A percentile compares a stretch with the other conserved stretches of the same genome.
Evolutionary conservation across 2,329 filamentous ascomycete genomes (phyloP).

Genomic region (Fusarium buxicola): DNA sequence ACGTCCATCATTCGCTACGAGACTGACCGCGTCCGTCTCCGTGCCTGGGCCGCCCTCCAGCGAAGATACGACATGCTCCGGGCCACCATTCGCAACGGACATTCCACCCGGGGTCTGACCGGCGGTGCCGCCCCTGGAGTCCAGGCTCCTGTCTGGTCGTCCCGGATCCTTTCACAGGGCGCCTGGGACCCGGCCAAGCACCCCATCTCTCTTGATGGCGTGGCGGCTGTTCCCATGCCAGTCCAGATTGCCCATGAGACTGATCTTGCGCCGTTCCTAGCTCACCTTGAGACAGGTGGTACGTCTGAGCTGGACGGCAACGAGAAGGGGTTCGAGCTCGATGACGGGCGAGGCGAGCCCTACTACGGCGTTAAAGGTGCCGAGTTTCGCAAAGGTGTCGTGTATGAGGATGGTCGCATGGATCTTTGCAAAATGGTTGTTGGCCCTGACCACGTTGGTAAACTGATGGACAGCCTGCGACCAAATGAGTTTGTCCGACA

Average conservation of each 20-base stretch:
- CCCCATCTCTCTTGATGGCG: slow-evolving; percentile 49
- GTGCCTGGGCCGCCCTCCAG: slow-evolving; percentile 52
- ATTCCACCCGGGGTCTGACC: slow-evolving; percentile 42
- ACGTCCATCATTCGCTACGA: slow-evolving; percentile 54
- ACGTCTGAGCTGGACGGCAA: slow-evolving; percentile 43
- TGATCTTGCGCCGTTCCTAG: slow-evolving; percentile 51
- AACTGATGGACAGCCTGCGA: slow-evolving; percentile 62
- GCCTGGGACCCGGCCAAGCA: slow-evolving; percentile 48
- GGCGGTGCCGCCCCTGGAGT: slow-evolving; percentile 50
- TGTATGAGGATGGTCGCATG: slow-evolving; percentile 64
- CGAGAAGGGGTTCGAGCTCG: slow-evolving; percentile 46
- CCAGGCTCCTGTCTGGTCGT: slow-evolving; percentile 49
- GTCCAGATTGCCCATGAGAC: slow-evolving; percentile 47
- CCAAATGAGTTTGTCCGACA: slow-evolving; percentile 61
- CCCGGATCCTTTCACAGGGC: slow-evolving; percentile 50
- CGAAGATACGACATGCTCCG: slow-evolving; percentile 50
- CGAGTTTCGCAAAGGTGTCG: slow-evolving; percentile 54
- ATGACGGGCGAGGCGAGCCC: slow-evolving; percentile 53
- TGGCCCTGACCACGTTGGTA: slow-evolving; percentile 62
- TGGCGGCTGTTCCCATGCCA: slow-evolving; percentile 51
- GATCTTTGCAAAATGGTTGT: slow-evolving; percentile 68
- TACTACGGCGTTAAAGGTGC: slow-evolving; percentile 51
- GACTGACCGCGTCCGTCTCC: slow-evolving; percentile 51
- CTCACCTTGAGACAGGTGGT: slow-evolving; percentile 48
- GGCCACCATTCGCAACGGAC: slow-evolving; percentile 50